Evolutionary conservation across 371 early-diverging fungal species (phyloP), one percentile per base, ranked within the genome.

Genomic region (Mucor plumbeus): DNA sequence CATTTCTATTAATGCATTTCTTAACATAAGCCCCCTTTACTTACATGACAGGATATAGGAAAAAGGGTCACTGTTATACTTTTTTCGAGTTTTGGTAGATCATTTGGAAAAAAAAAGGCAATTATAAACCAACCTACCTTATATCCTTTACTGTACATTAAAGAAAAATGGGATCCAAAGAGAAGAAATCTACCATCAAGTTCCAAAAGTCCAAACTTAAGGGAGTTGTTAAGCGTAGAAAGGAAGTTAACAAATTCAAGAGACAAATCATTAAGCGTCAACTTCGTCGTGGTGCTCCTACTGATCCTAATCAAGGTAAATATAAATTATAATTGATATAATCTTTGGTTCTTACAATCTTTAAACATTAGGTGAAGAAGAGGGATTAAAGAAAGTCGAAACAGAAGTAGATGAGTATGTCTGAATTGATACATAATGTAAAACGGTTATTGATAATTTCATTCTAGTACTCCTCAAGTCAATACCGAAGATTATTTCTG

Each of bases 121-220:
- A 14, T 11, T 31, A 21, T 11, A 31, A 38, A 9, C 38, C 38
- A 1, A 26, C 26, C 26, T 26, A 26, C 26, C 26, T 17, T 17
- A 19, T 10, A 47, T 26, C 53, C 31, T 53, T 31, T 31, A 31
- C 53, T 53, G 13, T 10, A 53, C 53, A 53, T 31, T 13, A 17
- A 15, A 13, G 26, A 19, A 54, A 7, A 6, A 64, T 64, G 64
- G 64, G 64, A 47, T 44, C 14, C 43, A 93, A 94, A 81, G 88
- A 80, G 40, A 93, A 89, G 72, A 96, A 96, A 75, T 74, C 91
- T 11, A 94, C 93, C 6, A 92, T 90, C 77, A 95, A 94, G 84
- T 95, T 92, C 75, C 90, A 92, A 76, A 91, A 94, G 82, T 90
- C 84, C 68, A 87, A 92, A 60, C 83, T 95, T 57, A 93, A 94